These are phyloP conservation scores for Puccinia novopanici DNA, from an alignment of 1,284 basidiomycete genomes.

Conservation along the genomic window DNA sequence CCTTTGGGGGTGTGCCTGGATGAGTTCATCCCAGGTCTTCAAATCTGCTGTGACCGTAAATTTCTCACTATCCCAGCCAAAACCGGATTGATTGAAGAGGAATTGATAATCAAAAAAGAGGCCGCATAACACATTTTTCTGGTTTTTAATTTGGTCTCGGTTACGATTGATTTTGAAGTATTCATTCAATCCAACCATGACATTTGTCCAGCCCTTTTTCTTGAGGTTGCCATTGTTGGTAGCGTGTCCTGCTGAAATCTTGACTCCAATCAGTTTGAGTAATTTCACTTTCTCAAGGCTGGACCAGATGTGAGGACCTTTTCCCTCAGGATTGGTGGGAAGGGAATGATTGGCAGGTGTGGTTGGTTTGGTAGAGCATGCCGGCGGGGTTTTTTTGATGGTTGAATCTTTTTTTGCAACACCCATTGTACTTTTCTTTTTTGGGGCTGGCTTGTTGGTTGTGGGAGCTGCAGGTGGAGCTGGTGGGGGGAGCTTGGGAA, in stretches of 20 bases:
- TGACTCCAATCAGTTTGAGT: not conserved
- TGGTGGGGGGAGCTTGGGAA: no score
- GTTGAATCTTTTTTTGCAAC: no score
- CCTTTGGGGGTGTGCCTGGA: not conserved
- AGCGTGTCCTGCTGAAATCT: not conserved
- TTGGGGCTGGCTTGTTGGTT: no score
- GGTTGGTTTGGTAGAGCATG: no score
- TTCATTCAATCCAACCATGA: not conserved
- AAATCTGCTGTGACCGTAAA: not conserved
- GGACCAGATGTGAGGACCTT: not conserved
- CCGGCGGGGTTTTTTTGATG: no score
- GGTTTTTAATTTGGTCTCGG: not conserved
- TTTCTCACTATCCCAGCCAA: not conserved
- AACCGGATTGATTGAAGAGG: not conserved
- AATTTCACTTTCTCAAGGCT: not conserved
- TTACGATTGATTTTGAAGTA: not conserved
- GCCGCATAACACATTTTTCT: not conserved
- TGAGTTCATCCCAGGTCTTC: not conserved
- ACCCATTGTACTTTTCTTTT: no score
- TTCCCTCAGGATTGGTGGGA: no score
- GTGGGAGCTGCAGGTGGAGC: no score
- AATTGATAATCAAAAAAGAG: not conserved
- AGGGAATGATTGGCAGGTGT: no score
- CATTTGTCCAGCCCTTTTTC: not conserved
- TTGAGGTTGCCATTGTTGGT: not conserved